Conservation (phyloP, 225 moss, liverwort and hornwort species). For the Rhytidiadelphus loreus region DNA sequence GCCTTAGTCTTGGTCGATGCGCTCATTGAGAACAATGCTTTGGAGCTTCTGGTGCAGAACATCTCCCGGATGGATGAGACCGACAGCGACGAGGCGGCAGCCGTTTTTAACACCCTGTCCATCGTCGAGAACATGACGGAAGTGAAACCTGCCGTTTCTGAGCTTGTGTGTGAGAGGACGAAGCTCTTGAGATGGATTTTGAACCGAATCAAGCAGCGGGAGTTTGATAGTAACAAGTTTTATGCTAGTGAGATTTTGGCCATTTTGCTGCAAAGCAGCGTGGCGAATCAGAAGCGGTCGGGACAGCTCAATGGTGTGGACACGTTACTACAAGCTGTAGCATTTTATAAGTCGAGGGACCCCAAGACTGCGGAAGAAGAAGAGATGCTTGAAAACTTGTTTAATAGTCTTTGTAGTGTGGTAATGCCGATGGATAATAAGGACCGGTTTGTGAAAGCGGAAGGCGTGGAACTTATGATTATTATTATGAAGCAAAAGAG, state of each 20-base stretch:
- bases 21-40: slow-evolving; percentile 74
- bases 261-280: slow-evolving; percentile 77
- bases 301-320: slow-evolving; percentile 96
- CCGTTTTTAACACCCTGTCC: slow-evolving; percentile 81
- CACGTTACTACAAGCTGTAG: slow-evolving; percentile 83
- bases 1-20: slow-evolving; percentile 74
- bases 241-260: slow-evolving; percentile 94
- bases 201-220: slow-evolving; percentile 77
- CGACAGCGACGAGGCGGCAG: slow-evolving; percentile 77
- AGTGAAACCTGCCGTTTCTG: slow-evolving; percentile 79
- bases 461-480: slow-evolving; percentile 94
- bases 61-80: slow-evolving; percentile 77
- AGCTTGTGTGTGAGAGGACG: slow-evolving; percentile 95
- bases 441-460: slow-evolving; percentile 94
- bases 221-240: slow-evolving; percentile 96
- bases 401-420: slow-evolving; percentile 84
- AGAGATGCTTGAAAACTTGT: slow-evolving; percentile 95
- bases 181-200: slow-evolving; percentile 89
- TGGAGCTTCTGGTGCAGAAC: slow-evolving; percentile 89
- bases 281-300: slow-evolving; percentile 76
- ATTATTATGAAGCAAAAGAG: slow-evolving; percentile 98
- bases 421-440: slow-evolving; percentile 96
- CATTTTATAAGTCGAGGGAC: slow-evolving; percentile 88
- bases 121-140: slow-evolving; percentile 97
- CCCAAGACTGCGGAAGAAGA: slow-evolving; percentile 92